phyloP scores from a whole-genome alignment of 106 monocot species.

The Apostasia shenzhenica region DNA sequence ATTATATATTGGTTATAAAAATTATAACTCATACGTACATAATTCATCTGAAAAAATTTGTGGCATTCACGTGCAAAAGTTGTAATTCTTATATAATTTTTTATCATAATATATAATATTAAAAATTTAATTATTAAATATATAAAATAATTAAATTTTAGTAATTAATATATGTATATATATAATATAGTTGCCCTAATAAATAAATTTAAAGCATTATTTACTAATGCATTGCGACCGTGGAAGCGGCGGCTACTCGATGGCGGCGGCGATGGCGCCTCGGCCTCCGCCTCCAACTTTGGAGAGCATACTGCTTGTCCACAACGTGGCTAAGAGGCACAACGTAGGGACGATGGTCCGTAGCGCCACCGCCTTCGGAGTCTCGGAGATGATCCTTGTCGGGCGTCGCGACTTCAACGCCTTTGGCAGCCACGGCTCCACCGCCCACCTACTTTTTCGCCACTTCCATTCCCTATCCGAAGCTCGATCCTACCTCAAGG shows the following conservation, averaged over 20 bases:
- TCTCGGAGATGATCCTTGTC: conserved; percentile 77
- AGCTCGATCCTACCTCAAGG: conserved; percentile 68
- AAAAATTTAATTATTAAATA: too few species aligned
- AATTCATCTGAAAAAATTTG: too few species aligned
- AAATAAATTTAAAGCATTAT: too few species aligned
- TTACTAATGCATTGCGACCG: too few species aligned
- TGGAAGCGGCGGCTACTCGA: neutral
- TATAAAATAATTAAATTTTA: too few species aligned
- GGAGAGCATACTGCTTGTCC: conserved; percentile 75
- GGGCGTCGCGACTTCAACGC: conserved; percentile 97
- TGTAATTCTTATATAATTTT: too few species aligned
- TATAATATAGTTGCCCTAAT: too few species aligned
- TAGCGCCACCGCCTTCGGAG: conserved; percentile 92
- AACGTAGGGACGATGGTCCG: conserved; percentile 94
- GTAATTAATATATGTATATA: too few species aligned
- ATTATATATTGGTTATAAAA: too few species aligned
- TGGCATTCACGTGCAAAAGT: too few species aligned
- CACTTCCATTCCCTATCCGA: conserved; percentile 67
- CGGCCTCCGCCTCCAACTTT: conserved; percentile 2
- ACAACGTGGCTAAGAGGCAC: conserved; percentile 98
- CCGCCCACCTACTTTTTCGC: conserved; percentile 76
- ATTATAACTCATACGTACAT: too few species aligned
- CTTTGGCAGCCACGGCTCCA: conserved; percentile 93
- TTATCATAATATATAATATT: too few species aligned
- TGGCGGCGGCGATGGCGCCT: neutral